These are phyloP conservation scores for Candida patagonica DNA, from an alignment of 805 yeast species.

Conservation along the genomic window DNA sequence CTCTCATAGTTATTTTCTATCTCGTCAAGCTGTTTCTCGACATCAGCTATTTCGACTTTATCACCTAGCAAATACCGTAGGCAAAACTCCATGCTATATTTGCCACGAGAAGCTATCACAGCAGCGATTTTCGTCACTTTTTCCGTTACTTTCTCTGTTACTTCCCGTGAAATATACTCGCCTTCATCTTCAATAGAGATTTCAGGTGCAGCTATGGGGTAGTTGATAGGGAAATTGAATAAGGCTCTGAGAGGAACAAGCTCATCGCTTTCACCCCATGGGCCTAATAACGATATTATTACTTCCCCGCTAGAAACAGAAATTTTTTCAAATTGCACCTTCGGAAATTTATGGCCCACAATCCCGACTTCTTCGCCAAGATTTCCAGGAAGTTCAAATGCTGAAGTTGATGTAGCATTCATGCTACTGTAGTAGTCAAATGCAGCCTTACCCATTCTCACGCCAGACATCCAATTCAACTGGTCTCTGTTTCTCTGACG, in stretches of 20 bases:
- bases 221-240: constrained; percentile 59
- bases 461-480: constrained; percentile 89
- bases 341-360: constrained; percentile 84
- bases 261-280: constrained; percentile 48
- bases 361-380: constrained; percentile 86
- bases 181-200: constrained; percentile 73
- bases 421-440: constrained; percentile 20
- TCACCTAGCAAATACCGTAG: constrained; percentile 77
- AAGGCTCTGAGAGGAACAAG: constrained; percentile 60
- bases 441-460: constrained; percentile 55
- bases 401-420: constrained; percentile 13
- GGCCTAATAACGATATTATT: constrained; percentile 71
- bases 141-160: constrained; percentile 41
- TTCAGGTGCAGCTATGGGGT: constrained; percentile 55
- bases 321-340: constrained; percentile 74
- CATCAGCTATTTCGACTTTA: constrained; percentile 17
- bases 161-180: constrained; percentile 49
- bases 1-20: constrained; percentile 9
- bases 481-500: constrained; percentile 41
- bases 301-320: constrained; percentile 80
- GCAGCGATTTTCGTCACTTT: constrained; percentile 47
- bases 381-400: constrained; percentile 38
- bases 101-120: constrained; percentile 45
- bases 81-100: constrained; percentile 73
- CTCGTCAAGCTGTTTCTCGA: constrained; percentile 19